phyloP scores from a whole-genome alignment of 2,329 filamentous ascomycete genomes.

The Fusarium pseudograminearum region DNA sequence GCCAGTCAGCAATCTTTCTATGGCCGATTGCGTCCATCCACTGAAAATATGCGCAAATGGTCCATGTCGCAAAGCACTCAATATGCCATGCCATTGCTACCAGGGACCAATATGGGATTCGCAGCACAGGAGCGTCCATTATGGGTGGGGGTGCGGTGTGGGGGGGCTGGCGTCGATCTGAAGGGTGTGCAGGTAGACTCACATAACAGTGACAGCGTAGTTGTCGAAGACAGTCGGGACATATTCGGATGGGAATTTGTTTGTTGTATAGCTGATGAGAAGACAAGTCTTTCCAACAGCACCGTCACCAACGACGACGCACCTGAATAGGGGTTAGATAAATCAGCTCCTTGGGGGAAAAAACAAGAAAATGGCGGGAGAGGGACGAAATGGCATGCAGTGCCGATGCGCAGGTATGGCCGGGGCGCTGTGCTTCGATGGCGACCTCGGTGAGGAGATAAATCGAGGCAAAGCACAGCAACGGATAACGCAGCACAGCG shows the following conservation, averaged over 20 bases:
- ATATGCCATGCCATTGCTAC: slow-evolving; percentile 13
- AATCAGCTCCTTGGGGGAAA: slow-evolving; percentile 35
- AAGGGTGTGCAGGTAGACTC: slow-evolving; percentile 61
- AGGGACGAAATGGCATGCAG: slow-evolving; percentile 11
- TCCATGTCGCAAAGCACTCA: slow-evolving; percentile 2
- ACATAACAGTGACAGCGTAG: slow-evolving; percentile 99
- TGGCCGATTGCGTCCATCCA: neutral
- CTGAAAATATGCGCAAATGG: slow-evolving; percentile 11
- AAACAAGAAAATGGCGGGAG: slow-evolving; percentile 1
- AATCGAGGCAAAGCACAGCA: slow-evolving; percentile 4
- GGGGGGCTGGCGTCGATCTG: slow-evolving; percentile 34
- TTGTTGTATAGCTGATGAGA: slow-evolving; percentile 98
- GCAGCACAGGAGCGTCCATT: slow-evolving; percentile 19
- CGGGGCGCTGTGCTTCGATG: slow-evolving; percentile 3
- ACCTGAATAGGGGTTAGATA: slow-evolving; percentile 66
- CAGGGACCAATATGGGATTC: slow-evolving; percentile 7
- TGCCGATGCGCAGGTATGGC: slow-evolving; percentile 34
- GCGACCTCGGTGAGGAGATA: slow-evolving; percentile 14
- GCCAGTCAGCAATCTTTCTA: slow-evolving; percentile 37
- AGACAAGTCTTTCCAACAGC: slow-evolving; percentile 99
- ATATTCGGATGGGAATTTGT: slow-evolving; percentile 99
- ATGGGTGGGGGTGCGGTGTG: slow-evolving; percentile 25
- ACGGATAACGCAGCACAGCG: slow-evolving; percentile 6
- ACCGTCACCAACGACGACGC: slow-evolving; percentile 99
- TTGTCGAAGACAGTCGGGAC: slow-evolving; percentile 99